A percentile compares a stretch with the other conserved stretches of the same genome.
phyloP scores from a whole-genome alignment of 2,329 filamentous ascomycete species.

The Microcyclospora pomicola region DNA sequence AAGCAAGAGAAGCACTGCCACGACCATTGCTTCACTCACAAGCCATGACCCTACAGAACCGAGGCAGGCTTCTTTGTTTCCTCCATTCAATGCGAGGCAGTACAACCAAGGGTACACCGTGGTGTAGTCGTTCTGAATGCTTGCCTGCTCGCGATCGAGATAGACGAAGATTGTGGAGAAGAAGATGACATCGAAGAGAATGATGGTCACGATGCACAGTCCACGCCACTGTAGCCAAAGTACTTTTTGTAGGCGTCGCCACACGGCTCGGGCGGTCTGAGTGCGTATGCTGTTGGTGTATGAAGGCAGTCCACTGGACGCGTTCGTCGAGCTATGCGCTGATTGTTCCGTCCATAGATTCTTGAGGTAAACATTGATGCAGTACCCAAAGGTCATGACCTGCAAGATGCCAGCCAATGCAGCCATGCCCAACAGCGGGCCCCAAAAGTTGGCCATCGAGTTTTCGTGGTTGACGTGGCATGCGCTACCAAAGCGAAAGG shows the following conservation, averaged over 20 bases:
- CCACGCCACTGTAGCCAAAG: conserved; percentile 89
- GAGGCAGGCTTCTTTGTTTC: conserved; percentile 55
- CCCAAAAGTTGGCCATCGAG: conserved; percentile 78
- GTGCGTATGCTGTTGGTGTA: conserved; percentile 63
- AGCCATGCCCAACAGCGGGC: conserved; percentile 68
- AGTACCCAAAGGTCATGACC: conserved; percentile 71
- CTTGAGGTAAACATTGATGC: conserved; percentile 84
- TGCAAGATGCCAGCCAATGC: conserved; percentile 66
- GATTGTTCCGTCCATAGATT: conserved; percentile 58
- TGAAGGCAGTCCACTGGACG: conserved; percentile 55
- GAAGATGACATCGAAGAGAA: conserved; percentile 83
- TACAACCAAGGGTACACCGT: conserved; percentile 52
- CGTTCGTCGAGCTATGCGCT: conserved; percentile 44
- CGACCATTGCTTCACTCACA: conserved; percentile 61
- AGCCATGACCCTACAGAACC: conserved; percentile 46
- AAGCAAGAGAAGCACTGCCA: conserved; percentile 70
- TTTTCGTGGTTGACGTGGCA: conserved; percentile 91
- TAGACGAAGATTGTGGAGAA: conserved; percentile 86
- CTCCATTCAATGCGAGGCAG: conserved; percentile 49
- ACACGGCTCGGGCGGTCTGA: conserved; percentile 76
- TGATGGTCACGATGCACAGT: conserved; percentile 77
- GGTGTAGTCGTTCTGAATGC: conserved; percentile 40
- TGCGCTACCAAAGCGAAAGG: conserved; percentile 78
- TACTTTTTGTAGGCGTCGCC: conserved; percentile 71
- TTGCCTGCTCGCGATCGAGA: conserved; percentile 57